These are phyloP conservation scores for Fusarium guadeloupense DNA, from an alignment of 2,329 filamentous ascomycete species.

Conservation along the genomic window DNA sequence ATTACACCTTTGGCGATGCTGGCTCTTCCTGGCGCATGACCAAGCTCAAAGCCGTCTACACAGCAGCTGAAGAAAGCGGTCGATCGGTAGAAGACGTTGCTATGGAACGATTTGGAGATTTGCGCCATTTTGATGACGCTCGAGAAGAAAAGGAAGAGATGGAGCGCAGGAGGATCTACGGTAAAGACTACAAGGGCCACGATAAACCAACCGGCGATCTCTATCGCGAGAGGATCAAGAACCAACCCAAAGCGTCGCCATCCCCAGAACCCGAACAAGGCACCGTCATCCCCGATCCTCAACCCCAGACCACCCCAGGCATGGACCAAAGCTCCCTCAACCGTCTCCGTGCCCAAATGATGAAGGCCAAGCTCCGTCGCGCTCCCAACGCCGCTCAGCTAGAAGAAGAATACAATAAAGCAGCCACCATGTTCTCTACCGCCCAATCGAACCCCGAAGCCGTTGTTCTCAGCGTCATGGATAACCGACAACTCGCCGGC, in stretches of 20 bases:
- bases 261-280: conserved; percentile 60
- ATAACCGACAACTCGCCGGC: conserved; percentile 88
- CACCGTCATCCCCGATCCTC: conserved; percentile 58
- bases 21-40: conserved; percentile 98
- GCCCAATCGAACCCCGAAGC: conserved; percentile 67
- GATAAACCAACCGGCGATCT: conserved; percentile 89
- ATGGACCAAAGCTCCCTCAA: conserved; percentile 86
- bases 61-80: conserved; percentile 77
- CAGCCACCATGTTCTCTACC: conserved; percentile 67
- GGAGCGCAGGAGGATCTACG: conserved; percentile 83
- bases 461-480: conserved; percentile 86
- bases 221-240: conserved; percentile 77
- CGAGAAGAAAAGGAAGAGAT: conserved; percentile 93
- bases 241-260: conserved; percentile 54
- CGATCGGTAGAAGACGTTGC: conserved; percentile 84
- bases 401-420: conserved; percentile 84
- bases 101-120: conserved; percentile 79
- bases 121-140: conserved; percentile 90
- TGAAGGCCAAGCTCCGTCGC: conserved; percentile 90
- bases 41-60: conserved; percentile 87
- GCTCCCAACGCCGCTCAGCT: conserved; percentile 79
- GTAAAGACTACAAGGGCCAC: conserved; percentile 83
- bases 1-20: conserved; percentile 87
- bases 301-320: conserved; percentile 52
- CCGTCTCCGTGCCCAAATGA: conserved; percentile 88